phyloP scores from a whole-genome alignment of 1,284 basidiomycete genomes.

The Sanguinoderma infundibulare region DNA sequence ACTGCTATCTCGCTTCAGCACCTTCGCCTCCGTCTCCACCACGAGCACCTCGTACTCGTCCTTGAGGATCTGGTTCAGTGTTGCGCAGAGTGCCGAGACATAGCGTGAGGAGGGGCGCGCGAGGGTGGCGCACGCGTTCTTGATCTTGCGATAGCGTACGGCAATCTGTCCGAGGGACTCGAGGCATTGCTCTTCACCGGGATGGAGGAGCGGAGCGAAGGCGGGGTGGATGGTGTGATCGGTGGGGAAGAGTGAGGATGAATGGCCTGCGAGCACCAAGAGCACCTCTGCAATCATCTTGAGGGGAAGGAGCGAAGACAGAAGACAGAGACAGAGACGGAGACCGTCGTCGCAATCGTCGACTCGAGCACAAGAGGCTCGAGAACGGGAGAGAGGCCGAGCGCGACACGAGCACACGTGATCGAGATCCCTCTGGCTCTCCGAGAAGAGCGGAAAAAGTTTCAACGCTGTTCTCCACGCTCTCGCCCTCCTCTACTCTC shows the following conservation, averaged over 20 bases:
- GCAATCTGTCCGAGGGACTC: conserved; percentile 77
- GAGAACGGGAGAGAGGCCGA: background rate
- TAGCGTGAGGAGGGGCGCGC: conserved; percentile 73
- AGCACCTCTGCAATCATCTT: conserved; percentile 85
- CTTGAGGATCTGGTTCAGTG: conserved; percentile 72
- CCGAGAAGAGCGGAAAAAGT: conserved; percentile 26
- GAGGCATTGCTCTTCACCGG: conserved; percentile 83
- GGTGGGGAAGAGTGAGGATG: conserved; percentile 76
- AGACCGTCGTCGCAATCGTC: too few relatives aligned
- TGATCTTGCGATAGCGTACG: conserved; percentile 72
- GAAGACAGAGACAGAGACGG: background rate
- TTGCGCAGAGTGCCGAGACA: conserved; percentile 75
- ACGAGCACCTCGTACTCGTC: conserved; percentile 83
- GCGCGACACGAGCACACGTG: conserved; percentile 18
- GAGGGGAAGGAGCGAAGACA: background rate
- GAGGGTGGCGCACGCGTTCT: conserved; percentile 53
- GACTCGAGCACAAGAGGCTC: background rate
- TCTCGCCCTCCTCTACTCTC: too few relatives aligned
- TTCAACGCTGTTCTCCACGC: conserved; percentile 2
- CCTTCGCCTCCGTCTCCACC: conserved; percentile 78
- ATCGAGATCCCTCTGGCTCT: background rate
- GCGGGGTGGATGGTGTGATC: conserved; percentile 65
- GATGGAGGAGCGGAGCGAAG: conserved; percentile 77
- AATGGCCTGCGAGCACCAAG: conserved; percentile 82
- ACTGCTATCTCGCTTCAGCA: conserved; percentile 70